These are phyloP conservation scores for Alternaria dauci DNA, from an alignment of 2,329 filamentous ascomycete genomes.

Conservation along the genomic window DNA sequence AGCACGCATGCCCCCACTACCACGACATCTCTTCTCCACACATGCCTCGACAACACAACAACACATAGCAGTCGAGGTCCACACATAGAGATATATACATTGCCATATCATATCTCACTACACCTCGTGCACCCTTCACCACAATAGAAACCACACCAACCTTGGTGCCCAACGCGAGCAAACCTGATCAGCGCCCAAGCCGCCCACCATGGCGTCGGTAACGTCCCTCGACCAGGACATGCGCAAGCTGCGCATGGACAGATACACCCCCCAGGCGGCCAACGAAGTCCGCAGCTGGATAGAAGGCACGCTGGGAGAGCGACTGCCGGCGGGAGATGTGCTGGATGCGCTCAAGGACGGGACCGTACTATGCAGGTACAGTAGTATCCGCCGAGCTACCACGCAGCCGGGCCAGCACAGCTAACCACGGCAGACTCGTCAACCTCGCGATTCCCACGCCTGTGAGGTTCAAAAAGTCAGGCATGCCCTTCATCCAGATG, in stretches of 20 bases:
- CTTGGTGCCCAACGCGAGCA: conserved; percentile 16
- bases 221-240: conserved; percentile 94
- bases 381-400: neutral
- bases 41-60: conserved; percentile 4
- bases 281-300: conserved; percentile 89
- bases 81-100: conserved; percentile 3
- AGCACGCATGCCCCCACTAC: conserved; percentile 26
- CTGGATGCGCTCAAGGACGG: conserved; percentile 90
- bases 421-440: conserved; percentile 68
- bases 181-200: conserved; percentile 26
- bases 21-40: conserved; percentile 6
- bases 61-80: neutral
- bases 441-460: conserved; percentile 81
- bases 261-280: conserved; percentile 90
- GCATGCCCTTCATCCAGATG: conserved; percentile 99
- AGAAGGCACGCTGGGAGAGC: conserved; percentile 78
- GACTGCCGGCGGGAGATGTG: conserved; percentile 76
- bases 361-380: conserved; percentile 88
- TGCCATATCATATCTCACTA: conserved; percentile 2
- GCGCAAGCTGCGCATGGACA: conserved; percentile 88
- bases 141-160: neutral
- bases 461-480: conserved; percentile 87
- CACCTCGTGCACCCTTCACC: neutral
- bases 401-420: neutral
- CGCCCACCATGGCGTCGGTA: conserved; percentile 81